Evolutionary conservation across 768 basidiomycete genomes (phyloP).

Genomic region (Scleroderma citrinum): DNA sequence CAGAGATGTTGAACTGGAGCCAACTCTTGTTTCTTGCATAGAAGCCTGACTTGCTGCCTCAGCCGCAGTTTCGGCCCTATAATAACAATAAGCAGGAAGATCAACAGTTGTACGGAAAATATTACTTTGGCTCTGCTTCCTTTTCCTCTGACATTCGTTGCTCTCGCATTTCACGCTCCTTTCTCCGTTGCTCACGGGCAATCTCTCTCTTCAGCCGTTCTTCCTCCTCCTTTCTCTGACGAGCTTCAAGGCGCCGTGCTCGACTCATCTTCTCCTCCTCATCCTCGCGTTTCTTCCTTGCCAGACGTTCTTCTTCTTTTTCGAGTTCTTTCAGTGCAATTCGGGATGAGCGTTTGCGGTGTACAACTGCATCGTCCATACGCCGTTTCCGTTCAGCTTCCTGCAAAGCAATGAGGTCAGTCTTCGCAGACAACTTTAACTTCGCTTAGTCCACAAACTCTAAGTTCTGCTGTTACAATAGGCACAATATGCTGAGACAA

Average conservation of each 20-base stretch:
- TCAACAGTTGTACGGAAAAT: not conserved
- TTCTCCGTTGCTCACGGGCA: slow-evolving; percentile 48
- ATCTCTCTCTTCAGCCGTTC: slow-evolving; percentile 50
- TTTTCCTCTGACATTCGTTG: slow-evolving; percentile 10
- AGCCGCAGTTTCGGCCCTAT: slow-evolving; percentile 8
- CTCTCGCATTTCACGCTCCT: slow-evolving; percentile 30
- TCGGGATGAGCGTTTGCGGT: slow-evolving; percentile 88
- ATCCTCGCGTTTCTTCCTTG: slow-evolving; percentile 55
- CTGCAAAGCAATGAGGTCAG: slow-evolving; percentile 30
- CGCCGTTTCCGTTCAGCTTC: slow-evolving; percentile 56
- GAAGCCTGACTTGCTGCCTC: slow-evolving; percentile 1
- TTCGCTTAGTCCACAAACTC: slow-evolving; percentile 36
- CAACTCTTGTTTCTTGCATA: slow-evolving; percentile 3
- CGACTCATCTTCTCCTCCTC: slow-evolving; percentile 65
- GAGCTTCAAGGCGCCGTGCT: slow-evolving; percentile 49
- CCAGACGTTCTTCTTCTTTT: slow-evolving; percentile 62
- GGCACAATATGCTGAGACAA: slow-evolving; percentile 66
- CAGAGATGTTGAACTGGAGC: not conserved
- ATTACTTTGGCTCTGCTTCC: slow-evolving; percentile 12
- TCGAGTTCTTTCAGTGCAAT: slow-evolving; percentile 78
- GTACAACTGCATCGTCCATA: slow-evolving; percentile 69
- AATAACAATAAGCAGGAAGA: slow-evolving; percentile 11
- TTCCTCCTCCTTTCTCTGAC: slow-evolving; percentile 51
- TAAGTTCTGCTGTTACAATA: slow-evolving; percentile 57
- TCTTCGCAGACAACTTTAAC: no score